Conservation (phyloP, 192 early-diverging fungal species). For the Mortierella alpina region DNA sequence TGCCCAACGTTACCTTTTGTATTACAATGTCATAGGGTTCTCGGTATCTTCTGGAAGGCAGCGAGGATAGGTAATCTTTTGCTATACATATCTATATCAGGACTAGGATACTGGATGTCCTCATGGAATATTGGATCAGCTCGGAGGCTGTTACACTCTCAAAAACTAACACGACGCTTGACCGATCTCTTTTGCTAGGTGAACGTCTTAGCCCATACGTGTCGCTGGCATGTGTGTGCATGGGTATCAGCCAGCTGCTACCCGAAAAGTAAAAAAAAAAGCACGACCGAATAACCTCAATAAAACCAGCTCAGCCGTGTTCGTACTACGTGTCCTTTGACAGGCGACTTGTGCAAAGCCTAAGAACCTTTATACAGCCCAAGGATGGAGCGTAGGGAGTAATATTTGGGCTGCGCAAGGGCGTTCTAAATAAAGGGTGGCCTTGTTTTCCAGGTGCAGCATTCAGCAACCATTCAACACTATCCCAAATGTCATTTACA, state of each 20-base stretch:
- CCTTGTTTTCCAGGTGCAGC: background rate
- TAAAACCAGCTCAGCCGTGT: background rate
- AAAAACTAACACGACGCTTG: background rate
- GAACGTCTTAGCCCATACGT: conserved; percentile 97
- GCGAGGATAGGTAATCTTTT: conserved; percentile 82
- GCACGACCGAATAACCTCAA: background rate
- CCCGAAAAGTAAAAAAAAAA: conserved; percentile 23
- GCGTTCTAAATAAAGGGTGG: background rate
- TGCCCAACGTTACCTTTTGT: background rate
- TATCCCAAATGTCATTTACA: conserved; percentile 36
- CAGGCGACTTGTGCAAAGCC: too few species aligned
- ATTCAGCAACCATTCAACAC: background rate
- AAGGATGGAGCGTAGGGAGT: too few species aligned
- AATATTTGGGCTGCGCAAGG: background rate
- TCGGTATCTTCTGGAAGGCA: conserved; percentile 95
- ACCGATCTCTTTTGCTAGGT: conserved; percentile 60
- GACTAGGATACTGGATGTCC: background rate
- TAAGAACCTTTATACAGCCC: too few species aligned
- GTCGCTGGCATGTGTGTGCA: conserved; percentile 86
- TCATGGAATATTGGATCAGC: too few species aligned
- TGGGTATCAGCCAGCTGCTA: conserved; percentile 78
- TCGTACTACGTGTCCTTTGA: background rate
- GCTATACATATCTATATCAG: background rate
- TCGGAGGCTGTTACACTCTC: background rate
- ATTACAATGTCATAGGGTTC: conserved; percentile 56